phyloP scores from a whole-genome alignment of 495 filamentous ascomycete genomes.

The Daldinia vernicosa region DNA sequence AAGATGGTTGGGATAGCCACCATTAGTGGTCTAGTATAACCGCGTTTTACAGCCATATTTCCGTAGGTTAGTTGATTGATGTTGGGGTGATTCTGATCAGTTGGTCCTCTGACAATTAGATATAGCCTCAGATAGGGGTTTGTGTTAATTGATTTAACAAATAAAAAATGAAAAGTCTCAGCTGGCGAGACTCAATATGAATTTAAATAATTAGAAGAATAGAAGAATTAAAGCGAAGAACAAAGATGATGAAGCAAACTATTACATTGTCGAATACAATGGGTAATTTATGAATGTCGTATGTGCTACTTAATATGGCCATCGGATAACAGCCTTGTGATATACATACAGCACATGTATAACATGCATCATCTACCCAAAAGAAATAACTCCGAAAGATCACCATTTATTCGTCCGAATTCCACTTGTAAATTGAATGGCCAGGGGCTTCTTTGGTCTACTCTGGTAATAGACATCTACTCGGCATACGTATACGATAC shows the following conservation, averaged over 20 bases:
- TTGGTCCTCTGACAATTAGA: neutral
- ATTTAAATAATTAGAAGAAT: conserved; percentile 15
- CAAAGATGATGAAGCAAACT: neutral
- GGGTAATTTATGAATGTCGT: neutral
- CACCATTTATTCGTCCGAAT: conserved; percentile 14
- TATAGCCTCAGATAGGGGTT: too few species aligned
- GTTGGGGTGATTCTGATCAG: neutral
- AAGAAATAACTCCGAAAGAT: neutral
- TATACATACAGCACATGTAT: neutral
- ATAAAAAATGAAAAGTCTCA: neutral
- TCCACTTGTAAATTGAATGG: conserved; percentile 1
- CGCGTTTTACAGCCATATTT: conserved; percentile 36
- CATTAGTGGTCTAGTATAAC: conserved; percentile 36
- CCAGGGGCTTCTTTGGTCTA: too few species aligned
- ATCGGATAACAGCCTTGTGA: neutral
- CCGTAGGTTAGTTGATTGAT: neutral
- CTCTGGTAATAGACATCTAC: conserved; percentile 14
- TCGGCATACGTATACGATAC: conserved; percentile 32
- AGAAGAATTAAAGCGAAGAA: conserved; percentile 2
- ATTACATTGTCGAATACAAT: conserved; percentile 2
- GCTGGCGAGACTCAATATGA: neutral
- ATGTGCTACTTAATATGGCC: neutral
- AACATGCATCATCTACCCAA: conserved; percentile 4
- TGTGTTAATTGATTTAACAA: neutral
- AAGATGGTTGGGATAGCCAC: conserved; percentile 56